A percentile compares a stretch with the other conserved stretches of the same genome.
phyloP scores from a whole-genome alignment of 345 rosid species.

The Acer yangbiense region DNA sequence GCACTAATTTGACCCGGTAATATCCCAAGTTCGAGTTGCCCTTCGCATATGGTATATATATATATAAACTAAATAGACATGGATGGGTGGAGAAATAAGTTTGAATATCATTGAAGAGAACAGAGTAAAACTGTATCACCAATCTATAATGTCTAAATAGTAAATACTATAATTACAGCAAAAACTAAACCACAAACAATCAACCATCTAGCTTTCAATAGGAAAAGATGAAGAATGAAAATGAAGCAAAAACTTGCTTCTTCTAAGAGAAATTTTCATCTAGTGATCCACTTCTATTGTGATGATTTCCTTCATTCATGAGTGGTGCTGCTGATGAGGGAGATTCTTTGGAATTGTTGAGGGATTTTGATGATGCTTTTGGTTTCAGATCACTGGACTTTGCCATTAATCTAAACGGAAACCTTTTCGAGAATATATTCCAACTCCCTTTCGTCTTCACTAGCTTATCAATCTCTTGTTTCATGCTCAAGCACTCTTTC shows the following conservation, averaged over 20 bases:
- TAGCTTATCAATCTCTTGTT: slow-evolving; percentile 72
- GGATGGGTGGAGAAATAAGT: background rate
- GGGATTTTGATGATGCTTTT: slow-evolving; percentile 23
- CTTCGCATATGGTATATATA: too few species aligned
- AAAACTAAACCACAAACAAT: slow-evolving; percentile 12
- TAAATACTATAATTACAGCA: background rate
- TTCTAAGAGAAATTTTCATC: slow-evolving; percentile 14
- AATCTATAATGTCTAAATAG: background rate
- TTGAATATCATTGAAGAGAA: background rate
- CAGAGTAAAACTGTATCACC: background rate
- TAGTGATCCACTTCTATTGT: slow-evolving; percentile 18
- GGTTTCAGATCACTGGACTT: slow-evolving; percentile 33
- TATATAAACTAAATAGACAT: too few species aligned
- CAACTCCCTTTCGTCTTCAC: slow-evolving; percentile 65
- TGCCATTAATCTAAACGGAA: slow-evolving; percentile 46
- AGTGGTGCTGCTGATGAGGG: slow-evolving; percentile 21
- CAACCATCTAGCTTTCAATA: background rate
- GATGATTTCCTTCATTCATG: slow-evolving; percentile 24
- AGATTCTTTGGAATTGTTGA: slow-evolving; percentile 19
- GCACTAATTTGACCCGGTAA: too few species aligned
- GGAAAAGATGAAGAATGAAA: background rate
- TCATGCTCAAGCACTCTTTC: slow-evolving; percentile 76
- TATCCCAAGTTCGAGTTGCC: too few species aligned
- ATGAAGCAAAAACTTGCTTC: background rate
- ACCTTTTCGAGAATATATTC: slow-evolving; percentile 52